Evolutionary conservation across 768 basidiomycete species (phyloP).

Genomic region (Mycena haematopus): DNA sequence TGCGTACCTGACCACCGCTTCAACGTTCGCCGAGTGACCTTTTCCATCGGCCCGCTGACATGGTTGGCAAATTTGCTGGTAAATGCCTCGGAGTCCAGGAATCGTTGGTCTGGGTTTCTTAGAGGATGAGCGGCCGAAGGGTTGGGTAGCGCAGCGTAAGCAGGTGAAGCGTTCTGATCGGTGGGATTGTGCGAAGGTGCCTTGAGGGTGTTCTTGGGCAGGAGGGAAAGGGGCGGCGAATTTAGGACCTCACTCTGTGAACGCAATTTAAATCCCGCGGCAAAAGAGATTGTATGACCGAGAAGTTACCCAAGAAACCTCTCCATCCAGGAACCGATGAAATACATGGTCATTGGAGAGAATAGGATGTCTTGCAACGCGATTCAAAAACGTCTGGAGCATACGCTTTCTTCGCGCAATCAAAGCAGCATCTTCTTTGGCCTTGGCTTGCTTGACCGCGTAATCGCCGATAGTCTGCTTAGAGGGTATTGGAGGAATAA

Average conservation of each 20-base stretch:
- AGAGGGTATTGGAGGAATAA: slow-evolving; percentile 96
- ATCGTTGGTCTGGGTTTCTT: slow-evolving; percentile 93
- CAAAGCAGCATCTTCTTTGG: slow-evolving; percentile 93
- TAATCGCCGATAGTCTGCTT: slow-evolving; percentile 97
- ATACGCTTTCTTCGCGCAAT: slow-evolving; percentile 93
- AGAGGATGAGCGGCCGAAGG: slow-evolving; percentile 89
- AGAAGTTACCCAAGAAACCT: slow-evolving; percentile 85
- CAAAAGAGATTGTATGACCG: slow-evolving; percentile 11
- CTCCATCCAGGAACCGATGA: slow-evolving; percentile 93
- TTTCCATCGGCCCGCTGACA: slow-evolving; percentile 92
- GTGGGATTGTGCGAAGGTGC: slow-evolving; percentile 96
- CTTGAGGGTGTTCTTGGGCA: slow-evolving; percentile 96
- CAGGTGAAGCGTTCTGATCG: slow-evolving; percentile 70
- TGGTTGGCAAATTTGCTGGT: slow-evolving; percentile 96
- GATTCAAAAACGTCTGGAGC: slow-evolving; percentile 94
- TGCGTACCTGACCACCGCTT: slow-evolving; percentile 92
- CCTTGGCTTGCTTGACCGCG: slow-evolving; percentile 95
- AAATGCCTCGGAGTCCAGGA: slow-evolving; percentile 94
- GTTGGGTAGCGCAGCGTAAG: slow-evolving; percentile 86
- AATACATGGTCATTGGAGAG: slow-evolving; percentile 96
- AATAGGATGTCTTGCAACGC: slow-evolving; percentile 90
- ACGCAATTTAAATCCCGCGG: neutral
- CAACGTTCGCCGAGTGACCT: slow-evolving; percentile 88
- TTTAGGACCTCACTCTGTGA: slow-evolving; percentile 87
- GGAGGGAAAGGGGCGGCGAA: slow-evolving; percentile 86